Base-by-base conservation (phyloP, 2,329 filamentous ascomycete genomes). In the Sarocladiaceae sp. region DNA sequence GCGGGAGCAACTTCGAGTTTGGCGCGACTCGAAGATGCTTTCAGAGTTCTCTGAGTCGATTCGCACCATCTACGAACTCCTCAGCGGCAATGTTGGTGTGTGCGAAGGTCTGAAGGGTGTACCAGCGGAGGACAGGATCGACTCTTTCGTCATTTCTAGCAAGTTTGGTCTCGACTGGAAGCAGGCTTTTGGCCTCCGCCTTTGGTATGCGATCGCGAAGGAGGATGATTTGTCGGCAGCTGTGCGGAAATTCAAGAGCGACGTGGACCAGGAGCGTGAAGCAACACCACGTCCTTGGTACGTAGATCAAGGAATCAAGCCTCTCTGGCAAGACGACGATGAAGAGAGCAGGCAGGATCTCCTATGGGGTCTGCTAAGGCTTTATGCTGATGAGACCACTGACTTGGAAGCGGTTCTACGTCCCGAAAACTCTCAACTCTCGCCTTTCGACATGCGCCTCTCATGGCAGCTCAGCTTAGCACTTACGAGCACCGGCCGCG, bases 151-250 rank as follows among this genome's bases (percentile, higher is more conserved):
- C 44, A 86, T 98, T 51, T 86, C 88, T 1, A 77, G 85, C 55
- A 82, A 83, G 37, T 98, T 96, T 59, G 80, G 80, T 4, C 72
- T 98, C 27, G 86, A 94, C 60, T 98, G 93, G 93, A 83, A 88
- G 61, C 90, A 95, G 58, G 83, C 90, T 1, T 95, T 98, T 62
- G 91, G 88, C 10, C 73, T 98, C 41, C 82, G 90, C 33, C 72
- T 98, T 2, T 97, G 89, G 86, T 98, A 95, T 61, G 83, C 82
- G 34, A 85, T 82, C 32, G 73, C 78, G 2, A 70, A 77, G 26
- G 73, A 81, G 31, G 84, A 89, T 34, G 75, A 80, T 27, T 73
- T 96, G 33, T 78, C 83, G 7, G 69, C 73, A 35, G 90, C 90
- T 3, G 82, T 98, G 4, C 65, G 72, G 33, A 75, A 76, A 21